These are phyloP conservation scores for Ustilago loliicola DNA, from an alignment of 1,284 basidiomycete genomes.

Conservation along the genomic window DNA sequence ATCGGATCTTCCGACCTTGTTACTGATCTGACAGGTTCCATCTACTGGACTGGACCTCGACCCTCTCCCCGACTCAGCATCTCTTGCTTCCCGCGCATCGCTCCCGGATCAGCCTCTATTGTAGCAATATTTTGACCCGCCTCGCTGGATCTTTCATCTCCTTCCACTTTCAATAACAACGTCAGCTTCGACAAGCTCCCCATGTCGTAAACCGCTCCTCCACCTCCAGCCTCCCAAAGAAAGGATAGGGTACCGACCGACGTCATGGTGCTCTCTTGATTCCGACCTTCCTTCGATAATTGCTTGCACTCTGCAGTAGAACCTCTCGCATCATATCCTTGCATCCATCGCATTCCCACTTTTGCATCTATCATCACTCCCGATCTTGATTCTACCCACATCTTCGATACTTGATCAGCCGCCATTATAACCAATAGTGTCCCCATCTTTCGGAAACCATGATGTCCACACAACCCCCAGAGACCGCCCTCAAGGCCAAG, in stretches of 20 bases:
- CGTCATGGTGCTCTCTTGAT: slow-evolving; percentile 20
- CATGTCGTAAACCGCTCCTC: neutral
- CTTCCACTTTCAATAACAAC: neutral
- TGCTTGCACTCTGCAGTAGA: slow-evolving; percentile 10
- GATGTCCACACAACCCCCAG: slow-evolving; percentile 42
- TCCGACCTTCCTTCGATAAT: neutral
- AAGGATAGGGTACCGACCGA: neutral
- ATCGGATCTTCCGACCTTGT: neutral
- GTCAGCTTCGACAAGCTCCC: neutral
- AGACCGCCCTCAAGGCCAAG: slow-evolving; percentile 32
- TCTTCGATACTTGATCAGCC: neutral
- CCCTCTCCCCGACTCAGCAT: neutral
- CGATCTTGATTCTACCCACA: too few relatives aligned
- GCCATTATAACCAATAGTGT: neutral
- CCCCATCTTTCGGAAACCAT: slow-evolving; percentile 5
- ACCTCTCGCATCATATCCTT: neutral
- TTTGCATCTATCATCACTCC: neutral
- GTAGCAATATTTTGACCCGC: neutral
- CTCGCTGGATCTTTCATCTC: neutral
- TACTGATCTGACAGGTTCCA: too few relatives aligned
- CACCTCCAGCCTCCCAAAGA: neutral
- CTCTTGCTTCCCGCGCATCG: neutral
- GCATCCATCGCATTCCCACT: neutral
- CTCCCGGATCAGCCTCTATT: neutral
- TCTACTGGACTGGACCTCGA: too few relatives aligned